Evolutionary conservation across 2,329 filamentous ascomycete species (phyloP), one percentile per base, ranked within the genome.

Genomic region (Sporothrix phasma): DNA sequence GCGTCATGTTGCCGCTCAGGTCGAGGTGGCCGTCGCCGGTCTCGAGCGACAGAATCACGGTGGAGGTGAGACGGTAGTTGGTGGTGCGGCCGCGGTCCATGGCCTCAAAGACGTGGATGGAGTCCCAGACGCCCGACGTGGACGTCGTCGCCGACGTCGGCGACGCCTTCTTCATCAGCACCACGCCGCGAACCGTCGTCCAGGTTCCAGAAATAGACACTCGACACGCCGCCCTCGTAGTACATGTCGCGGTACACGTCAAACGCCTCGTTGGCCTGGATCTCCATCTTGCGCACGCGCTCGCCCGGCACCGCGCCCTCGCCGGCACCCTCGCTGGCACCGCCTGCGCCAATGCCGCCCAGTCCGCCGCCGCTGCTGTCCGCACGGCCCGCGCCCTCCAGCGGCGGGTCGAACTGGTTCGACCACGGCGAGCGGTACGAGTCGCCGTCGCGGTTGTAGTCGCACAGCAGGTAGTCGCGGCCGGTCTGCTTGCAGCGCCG

Each of bases 401-500:
- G 83, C 15, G 92, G 89, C 19, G 93, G 94, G 74, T 97, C 92
- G 76, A 99, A 99, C 77, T 96, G 89, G 78, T 97, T 97, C 78
- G 88, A 94, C 94, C 94, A 99, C n/a, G 94, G 94, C 69, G 90
- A 96, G 67, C 94, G 89, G 83, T 96, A 96, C 78, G 89, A 95
- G 79, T 97, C 93, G 67, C 94, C 94, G 77, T 99, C 94, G 69
- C 94, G 92, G 83, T 99, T 99, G 84, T 99, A 99, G 83, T 99
- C 94, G 82, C 94, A 99, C 72, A 97, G 89, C 61, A 99, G 86
- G 80, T 96, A 99, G 78, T 97, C 94, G 70, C 93, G 89, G 71
- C 92, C 91, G 37, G 90, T 89, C 77, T 92, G 89, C 70, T 86
- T 85, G 81, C 94, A 97, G 69, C 90, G 88, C 71, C 88, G 87